Evolutionary conservation across 2,329 filamentous ascomycete genomes (phyloP).

Genomic region (Nemania abortiva): DNA sequence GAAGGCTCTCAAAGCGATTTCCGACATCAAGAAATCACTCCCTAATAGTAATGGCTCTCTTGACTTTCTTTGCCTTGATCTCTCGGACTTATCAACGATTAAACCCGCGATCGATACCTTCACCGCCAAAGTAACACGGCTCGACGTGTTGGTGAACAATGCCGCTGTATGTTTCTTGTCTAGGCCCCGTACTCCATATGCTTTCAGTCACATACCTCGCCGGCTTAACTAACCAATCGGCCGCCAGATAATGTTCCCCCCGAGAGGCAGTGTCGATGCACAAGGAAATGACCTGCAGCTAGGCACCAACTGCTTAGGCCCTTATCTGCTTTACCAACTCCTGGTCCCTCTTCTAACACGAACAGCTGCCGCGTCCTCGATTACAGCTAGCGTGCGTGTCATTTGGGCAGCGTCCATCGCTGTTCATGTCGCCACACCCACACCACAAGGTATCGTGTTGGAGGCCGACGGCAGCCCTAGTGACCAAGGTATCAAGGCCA

Average conservation of each 20-base stretch:
- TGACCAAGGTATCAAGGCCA: neutral
- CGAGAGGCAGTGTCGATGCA: neutral
- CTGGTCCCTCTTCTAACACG: neutral
- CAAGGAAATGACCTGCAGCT: slow-evolving; percentile 2
- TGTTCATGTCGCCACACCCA: neutral
- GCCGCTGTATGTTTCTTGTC: neutral
- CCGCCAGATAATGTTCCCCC: neutral
- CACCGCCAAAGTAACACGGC: neutral
- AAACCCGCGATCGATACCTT: neutral
- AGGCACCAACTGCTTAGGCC: slow-evolving; percentile 2
- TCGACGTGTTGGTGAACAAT: slow-evolving; percentile 1
- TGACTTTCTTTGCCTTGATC: neutral
- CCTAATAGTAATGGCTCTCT: neutral
- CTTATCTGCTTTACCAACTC: slow-evolving; percentile 4
- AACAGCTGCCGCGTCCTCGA: neutral
- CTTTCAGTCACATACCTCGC: too few relatives aligned
- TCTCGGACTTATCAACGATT: neutral
- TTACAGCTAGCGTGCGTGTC: neutral
- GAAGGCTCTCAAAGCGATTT: neutral
- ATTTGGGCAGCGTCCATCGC: slow-evolving; percentile 1
- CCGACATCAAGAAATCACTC: neutral
- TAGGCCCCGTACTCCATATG: neutral
- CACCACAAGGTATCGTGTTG: neutral
- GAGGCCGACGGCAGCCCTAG: neutral
- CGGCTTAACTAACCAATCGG: neutral